Percentiles rank a stretch among this genome's conserved stretches.
Conservation (phyloP, 2,329 filamentous ascomycete species). For the Myotisia sp. region DNA sequence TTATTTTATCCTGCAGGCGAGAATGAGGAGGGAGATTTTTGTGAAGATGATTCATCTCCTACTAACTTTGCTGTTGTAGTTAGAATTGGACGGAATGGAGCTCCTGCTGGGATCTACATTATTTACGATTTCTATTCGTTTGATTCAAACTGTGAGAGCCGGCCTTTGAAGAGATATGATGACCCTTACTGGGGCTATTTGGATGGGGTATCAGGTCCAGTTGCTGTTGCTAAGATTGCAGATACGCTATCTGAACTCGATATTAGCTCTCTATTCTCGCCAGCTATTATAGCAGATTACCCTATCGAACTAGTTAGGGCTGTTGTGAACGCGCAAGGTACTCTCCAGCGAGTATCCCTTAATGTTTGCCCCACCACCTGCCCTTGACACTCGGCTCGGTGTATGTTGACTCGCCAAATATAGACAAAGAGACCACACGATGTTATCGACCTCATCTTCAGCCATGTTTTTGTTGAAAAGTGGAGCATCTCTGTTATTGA, state of each 20-base stretch:
- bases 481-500: too few relatives aligned
- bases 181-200: not conserved
- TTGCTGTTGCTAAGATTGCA: constrained; percentile 6
- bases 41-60: not conserved
- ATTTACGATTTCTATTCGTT: constrained; percentile 6
- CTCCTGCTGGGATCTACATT: constrained; percentile 2
- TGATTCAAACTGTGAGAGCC: not conserved
- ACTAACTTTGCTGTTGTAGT: constrained; percentile 6
- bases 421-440: too few relatives aligned
- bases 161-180: not conserved
- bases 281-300: not conserved
- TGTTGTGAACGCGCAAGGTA: not conserved
- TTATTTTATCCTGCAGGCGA: not conserved
- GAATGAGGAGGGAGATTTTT: not conserved
- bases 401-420: too few relatives aligned
- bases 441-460: too few relatives aligned
- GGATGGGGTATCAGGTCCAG: not conserved
- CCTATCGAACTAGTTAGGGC: constrained; percentile 6
- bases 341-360: not conserved
- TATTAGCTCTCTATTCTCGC: not conserved
- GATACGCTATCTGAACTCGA: not conserved
- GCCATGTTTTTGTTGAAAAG: too few relatives aligned
- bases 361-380: too few relatives aligned
- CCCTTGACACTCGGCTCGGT: too few relatives aligned
- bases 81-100: constrained; percentile 2